Evolutionary conservation across 768 basidiomycete species (phyloP), one percentile per base, ranked within the genome.

Genomic region (Lactarius vividus): DNA sequence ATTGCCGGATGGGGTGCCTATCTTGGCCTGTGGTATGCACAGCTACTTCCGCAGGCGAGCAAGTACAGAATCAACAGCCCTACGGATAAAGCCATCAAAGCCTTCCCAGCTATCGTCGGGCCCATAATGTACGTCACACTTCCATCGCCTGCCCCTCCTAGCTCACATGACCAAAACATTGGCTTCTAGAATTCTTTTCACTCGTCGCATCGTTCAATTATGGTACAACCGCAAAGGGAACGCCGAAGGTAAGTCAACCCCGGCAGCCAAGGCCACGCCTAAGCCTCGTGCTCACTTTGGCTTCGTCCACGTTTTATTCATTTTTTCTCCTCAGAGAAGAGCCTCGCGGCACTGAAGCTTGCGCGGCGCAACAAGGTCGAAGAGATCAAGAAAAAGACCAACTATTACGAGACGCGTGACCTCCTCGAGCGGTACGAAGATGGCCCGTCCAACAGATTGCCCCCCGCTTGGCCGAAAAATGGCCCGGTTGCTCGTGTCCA

Each of bases 371-470:
- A 83, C 28, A 94, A 92, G 73, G 84, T 99, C 42, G 94, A 96
- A 69, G 96, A 97, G 71, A 92, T 98, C 70, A 99, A 99, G 83
- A 94, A 94, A 80, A 94, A 92, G 75, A 98, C 96, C 2, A 96
- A 98, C 71, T 99, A 92, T 76, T 93, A 99, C 74, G 86, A 85
- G 13, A 99, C 95, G 33, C 88, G 91, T 60, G 92, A 89, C 71
- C 81, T 99, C 54, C 81, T 99, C 20, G 94, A 96, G 74, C 86
- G 87, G 64, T 98, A 97, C 72, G 96, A 96, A 69, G 91, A 91
- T 42, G 72, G 78, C 20, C 73, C 81, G 2, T 66, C 74, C 1
- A 75, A 71, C 29, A 55, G 71, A 13, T 79, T 23, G 11, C 11
- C 82, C 1, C 80, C 71, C 5, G 77, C 82, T 11, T 66, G 77